A percentile compares a stretch with the other conserved stretches of the same genome.
These are phyloP conservation scores for Nasturtium officinale DNA, from an alignment of 345 rosid genomes.

Conservation along the genomic window DNA sequence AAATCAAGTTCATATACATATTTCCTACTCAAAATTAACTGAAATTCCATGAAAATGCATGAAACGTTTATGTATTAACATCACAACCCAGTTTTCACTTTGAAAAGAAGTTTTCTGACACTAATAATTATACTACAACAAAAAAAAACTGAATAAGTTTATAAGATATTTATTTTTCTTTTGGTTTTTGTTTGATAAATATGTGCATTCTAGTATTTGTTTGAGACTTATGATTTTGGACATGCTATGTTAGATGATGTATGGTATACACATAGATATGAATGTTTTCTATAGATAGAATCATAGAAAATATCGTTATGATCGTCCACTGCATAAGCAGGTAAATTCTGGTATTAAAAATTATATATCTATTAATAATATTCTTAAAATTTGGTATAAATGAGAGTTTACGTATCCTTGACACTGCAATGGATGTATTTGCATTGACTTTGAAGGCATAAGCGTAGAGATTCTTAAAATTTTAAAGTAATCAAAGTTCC, in stretches of 20 bases:
- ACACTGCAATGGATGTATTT: too few relatives aligned
- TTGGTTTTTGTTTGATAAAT: background rate
- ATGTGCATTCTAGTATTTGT: background rate
- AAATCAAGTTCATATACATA: too few relatives aligned
- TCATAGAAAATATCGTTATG: background rate
- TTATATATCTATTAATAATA: background rate
- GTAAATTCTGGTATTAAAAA: background rate
- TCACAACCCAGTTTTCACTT: background rate
- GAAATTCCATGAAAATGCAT: background rate
- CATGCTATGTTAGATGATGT: background rate
- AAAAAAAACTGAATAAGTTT: background rate
- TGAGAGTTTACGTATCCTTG: background rate
- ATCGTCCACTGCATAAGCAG: background rate
- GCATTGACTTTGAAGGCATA: too few relatives aligned
- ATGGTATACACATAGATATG: background rate
- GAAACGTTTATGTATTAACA: background rate
- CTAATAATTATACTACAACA: background rate
- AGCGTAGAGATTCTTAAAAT: background rate
- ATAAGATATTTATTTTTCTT: background rate
- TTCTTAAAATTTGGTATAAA: background rate
- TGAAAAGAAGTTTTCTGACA: background rate
- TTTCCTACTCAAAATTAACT: background rate
- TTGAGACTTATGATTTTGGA: background rate
- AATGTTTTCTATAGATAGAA: background rate
- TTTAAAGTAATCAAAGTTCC: background rate